Base-by-base conservation (phyloP, 139 green algal species). In the Ettlia oleoabundans region DNA sequence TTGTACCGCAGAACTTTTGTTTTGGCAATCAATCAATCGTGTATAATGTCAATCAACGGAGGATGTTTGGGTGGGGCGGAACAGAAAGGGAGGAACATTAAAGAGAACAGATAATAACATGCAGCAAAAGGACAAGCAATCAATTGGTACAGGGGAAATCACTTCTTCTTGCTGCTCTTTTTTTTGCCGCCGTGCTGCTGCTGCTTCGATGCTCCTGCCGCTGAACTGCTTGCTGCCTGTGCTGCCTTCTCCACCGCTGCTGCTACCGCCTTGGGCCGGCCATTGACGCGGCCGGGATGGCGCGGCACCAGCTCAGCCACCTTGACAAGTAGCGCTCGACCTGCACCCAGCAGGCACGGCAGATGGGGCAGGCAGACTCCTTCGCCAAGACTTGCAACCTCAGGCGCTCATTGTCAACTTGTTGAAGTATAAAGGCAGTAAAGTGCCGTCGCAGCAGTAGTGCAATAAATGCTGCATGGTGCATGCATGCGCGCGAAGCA, bases 291-390 rank as follows among this genome's bases (percentile, higher is more conserved):
- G 30, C 62, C 68, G 13, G 87, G 89, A 52, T 92, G 89, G 65
- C 81, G 79, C 26, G 82, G 76, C 35, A 87, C 73, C 4, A 89
- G 76, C 78, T 91, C 74, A 40, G 85, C 89, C 30, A 91, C 35
- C 61, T 70, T 83, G 55, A 83, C 24, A 37, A 90, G 71, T 74
- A 92, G 79, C 37, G 13, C 37, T 80, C 73, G 37, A 37, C 73
- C 73, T 80, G 73, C 10, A 63, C 8, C 2, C 33, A 51, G 19
- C 30, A 51, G n/a, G n/a, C n/a, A n/a, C n/a, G n/a, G n/a, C n/a
- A n/a, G n/a, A n/a, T n/a, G n/a, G n/a, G n/a, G n/a, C n/a, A n/a
- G n/a, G n/a, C n/a, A n/a, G n/a, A n/a, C n/a, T n/a, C n/a, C n/a
- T n/a, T n/a, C n/a, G n/a, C n/a, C n/a, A n/a, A n/a, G n/a, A n/a